These are phyloP conservation scores for Dryadomyces sulphureus DNA, from an alignment of 2,329 filamentous ascomycete genomes.

Conservation along the genomic window DNA sequence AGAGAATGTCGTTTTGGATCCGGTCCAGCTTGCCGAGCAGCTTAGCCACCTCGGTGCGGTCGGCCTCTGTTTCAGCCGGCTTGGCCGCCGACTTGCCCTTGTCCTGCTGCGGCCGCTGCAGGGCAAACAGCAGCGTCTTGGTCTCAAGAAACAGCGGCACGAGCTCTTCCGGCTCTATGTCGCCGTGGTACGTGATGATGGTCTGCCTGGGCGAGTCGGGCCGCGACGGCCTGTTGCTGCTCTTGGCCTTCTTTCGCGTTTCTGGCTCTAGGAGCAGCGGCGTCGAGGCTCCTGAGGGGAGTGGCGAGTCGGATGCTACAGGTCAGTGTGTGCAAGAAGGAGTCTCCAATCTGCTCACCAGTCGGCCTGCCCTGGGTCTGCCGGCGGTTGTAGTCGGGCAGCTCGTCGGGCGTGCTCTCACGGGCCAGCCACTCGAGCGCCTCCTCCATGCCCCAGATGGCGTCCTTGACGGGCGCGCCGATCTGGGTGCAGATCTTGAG, in stretches of 20 bases:
- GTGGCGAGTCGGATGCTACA: constrained; percentile 32
- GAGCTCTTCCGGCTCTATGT: constrained; percentile 61
- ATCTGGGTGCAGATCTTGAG: constrained; percentile 53
- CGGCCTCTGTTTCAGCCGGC: constrained; percentile 9
- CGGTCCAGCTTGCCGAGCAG: constrained; percentile 59
- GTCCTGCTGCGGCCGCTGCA: constrained; percentile 39
- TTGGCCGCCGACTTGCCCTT: constrained; percentile 15
- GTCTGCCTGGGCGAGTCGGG: constrained; percentile 24
- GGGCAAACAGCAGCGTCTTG: constrained; percentile 51
- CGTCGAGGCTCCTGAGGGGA: constrained; percentile 33
- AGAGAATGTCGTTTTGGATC: constrained; percentile 66
- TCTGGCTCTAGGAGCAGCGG: constrained; percentile 26
- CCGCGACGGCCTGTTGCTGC: constrained; percentile 13
- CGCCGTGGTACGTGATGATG: constrained; percentile 43
- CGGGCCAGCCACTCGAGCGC: constrained; percentile 82
- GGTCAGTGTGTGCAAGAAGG: no score
- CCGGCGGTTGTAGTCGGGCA: constrained; percentile 54
- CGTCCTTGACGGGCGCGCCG: constrained; percentile 40
- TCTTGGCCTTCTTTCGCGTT: constrained; percentile 21
- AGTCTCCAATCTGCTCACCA: no score
- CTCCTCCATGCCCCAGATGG: constrained; percentile 76
- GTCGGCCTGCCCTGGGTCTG: constrained; percentile 24
- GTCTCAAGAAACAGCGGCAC: constrained; percentile 64
- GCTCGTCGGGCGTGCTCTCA: constrained; percentile 51
- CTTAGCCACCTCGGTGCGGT: constrained; percentile 40